These are phyloP conservation scores for Aspergillus ochraceus DNA, from an alignment of 2,329 filamentous ascomycete genomes.

Conservation along the genomic window DNA sequence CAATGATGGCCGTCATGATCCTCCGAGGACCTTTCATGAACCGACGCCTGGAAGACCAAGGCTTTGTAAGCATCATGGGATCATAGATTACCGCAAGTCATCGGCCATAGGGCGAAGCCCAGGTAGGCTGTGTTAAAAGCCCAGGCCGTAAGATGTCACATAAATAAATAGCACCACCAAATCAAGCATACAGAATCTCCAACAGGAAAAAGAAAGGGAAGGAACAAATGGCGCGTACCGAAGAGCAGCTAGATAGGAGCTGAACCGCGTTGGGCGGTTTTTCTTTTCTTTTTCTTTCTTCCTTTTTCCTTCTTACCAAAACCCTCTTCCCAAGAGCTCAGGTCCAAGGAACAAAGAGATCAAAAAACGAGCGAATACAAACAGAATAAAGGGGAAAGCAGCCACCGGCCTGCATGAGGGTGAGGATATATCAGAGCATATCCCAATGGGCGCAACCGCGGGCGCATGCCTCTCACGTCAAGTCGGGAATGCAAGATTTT, in stretches of 20 bases:
- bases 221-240: neutral
- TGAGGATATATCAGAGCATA: constrained; percentile 26
- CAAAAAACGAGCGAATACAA: neutral
- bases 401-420: constrained; percentile 18
- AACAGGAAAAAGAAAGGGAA: neutral
- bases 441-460: constrained; percentile 12
- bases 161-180: neutral
- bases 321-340: neutral
- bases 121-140: constrained; percentile 1
- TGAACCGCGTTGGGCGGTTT: neutral
- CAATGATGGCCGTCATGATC: constrained; percentile 32
- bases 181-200: neutral
- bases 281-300: neutral
- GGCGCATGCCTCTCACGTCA: constrained; percentile 20
- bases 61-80: constrained; percentile 12
- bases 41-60: constrained; percentile 12
- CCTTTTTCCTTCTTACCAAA: neutral
- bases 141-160: neutral
- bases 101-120: neutral
- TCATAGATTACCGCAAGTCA: constrained; percentile 3
- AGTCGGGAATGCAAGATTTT: neutral
- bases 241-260: neutral
- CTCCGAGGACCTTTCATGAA: constrained; percentile 28
- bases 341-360: neutral
- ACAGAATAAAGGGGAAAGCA: constrained; percentile 3